Evolutionary conservation across 169 alveolate genomes (phyloP).

Genomic region (Pseudocohnilembus persalinus): DNA sequence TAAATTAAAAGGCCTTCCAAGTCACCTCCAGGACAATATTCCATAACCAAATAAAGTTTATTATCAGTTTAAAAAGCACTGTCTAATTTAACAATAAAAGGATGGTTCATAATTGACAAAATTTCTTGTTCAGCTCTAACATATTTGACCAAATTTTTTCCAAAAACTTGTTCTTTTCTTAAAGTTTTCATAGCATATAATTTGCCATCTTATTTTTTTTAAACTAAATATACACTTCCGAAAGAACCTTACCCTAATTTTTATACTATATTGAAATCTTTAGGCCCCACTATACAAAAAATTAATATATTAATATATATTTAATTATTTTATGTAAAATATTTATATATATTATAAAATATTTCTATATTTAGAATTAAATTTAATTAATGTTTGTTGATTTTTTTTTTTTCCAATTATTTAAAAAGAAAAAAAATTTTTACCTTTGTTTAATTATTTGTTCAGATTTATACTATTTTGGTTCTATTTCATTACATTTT

Average conservation of each 20-base stretch:
- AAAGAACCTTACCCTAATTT: background rate
- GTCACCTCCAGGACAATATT: slow-evolving; percentile 87
- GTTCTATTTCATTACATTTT: too few species aligned
- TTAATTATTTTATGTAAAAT: too few species aligned
- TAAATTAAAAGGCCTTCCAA: slow-evolving; percentile 57
- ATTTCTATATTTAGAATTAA: too few species aligned
- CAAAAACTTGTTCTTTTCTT: background rate
- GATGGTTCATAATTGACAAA: slow-evolving; percentile 79
- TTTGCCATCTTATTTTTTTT: background rate
- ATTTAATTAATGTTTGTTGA: too few species aligned
- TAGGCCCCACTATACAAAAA: background rate
- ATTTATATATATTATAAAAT: too few species aligned
- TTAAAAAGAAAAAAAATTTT: too few species aligned
- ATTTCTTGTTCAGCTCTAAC: slow-evolving; percentile 89
- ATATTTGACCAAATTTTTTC: slow-evolving; percentile 76
- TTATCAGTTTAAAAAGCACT: slow-evolving; percentile 83
- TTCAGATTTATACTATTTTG: too few species aligned
- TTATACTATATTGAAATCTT: background rate
- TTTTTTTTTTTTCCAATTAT: too few species aligned
- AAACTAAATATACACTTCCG: background rate
- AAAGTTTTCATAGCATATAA: background rate
- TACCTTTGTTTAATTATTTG: too few species aligned
- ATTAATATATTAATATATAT: too few species aligned
- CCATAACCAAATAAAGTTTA: slow-evolving; percentile 78
- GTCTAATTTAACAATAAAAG: slow-evolving; percentile 82